A percentile compares a stretch with the other conserved stretches of the same genome.
Conservation (phyloP, 2,329 filamentous ascomycete genomes). For the Trichophyton equinum region DNA sequence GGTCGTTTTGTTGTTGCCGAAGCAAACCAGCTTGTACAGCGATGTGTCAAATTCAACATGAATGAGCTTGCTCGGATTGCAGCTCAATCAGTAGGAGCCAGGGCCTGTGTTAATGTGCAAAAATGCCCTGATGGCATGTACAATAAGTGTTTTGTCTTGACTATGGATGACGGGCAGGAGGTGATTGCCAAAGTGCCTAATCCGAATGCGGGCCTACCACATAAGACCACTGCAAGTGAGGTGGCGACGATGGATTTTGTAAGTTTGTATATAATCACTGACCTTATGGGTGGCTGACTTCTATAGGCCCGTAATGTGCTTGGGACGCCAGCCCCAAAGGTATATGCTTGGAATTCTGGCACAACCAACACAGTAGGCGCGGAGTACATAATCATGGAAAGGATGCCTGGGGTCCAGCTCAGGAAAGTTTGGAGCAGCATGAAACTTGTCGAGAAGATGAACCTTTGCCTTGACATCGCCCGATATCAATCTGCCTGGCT, state of each 20-base stretch:
- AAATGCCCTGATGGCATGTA: constrained; percentile 11
- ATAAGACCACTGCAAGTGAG: constrained; percentile 22
- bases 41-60: constrained; percentile 22
- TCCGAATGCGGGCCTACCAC: constrained; percentile 4
- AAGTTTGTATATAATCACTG: not conserved
- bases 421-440: constrained; percentile 18
- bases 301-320: not conserved
- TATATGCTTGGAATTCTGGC: constrained; percentile 7
- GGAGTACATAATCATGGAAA: constrained; percentile 20
- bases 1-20: constrained; percentile 7
- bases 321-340: constrained; percentile 5
- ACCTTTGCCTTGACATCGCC: constrained; percentile 4
- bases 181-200: constrained; percentile 10
- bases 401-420: constrained; percentile 19
- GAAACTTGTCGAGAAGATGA: constrained; percentile 7
- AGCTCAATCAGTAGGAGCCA: constrained; percentile 19
- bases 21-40: constrained; percentile 3
- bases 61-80: constrained; percentile 22
- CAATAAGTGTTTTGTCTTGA: constrained; percentile 17
- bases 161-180: constrained; percentile 10
- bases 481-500: constrained; percentile 4
- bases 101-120: not conserved
- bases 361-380: constrained; percentile 16
- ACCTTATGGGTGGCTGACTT: not conserved
- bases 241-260: constrained; percentile 27